These are phyloP conservation scores for Penicillium flavigenum DNA, from an alignment of 495 filamentous ascomycete species.

Conservation along the genomic window DNA sequence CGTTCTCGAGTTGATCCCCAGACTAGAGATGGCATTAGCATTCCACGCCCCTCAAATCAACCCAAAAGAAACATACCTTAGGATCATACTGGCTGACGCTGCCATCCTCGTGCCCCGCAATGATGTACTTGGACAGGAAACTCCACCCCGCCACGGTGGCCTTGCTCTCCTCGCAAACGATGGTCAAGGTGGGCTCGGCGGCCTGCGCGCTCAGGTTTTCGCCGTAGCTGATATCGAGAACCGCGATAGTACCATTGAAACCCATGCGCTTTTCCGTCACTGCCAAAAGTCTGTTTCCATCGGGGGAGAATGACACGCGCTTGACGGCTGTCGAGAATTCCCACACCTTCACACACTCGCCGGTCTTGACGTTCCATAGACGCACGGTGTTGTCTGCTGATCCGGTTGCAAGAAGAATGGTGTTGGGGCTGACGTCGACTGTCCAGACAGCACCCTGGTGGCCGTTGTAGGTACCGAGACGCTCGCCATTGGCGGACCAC, in stretches of 20 bases:
- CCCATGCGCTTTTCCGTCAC: conserved; percentile 99
- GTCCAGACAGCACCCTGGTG: conserved; percentile 99
- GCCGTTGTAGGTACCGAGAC: conserved; percentile 91
- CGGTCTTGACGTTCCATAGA: conserved; percentile 94
- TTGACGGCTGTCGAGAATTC: conserved; percentile 95
- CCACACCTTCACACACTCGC: conserved; percentile 92
- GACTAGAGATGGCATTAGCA: conserved; percentile 49
- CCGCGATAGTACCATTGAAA: conserved; percentile 86
- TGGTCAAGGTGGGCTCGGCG: conserved; percentile 75
- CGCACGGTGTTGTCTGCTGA: conserved; percentile 97
- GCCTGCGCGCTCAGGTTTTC: conserved; percentile 64
- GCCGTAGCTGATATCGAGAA: conserved; percentile 80
- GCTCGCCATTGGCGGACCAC: conserved; percentile 92
- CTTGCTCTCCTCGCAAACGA: conserved; percentile 91
- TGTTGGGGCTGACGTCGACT: conserved; percentile 94
- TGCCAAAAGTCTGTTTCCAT: conserved; percentile 82
- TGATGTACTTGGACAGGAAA: conserved; percentile 88
- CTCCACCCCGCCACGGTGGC: conserved; percentile 97
- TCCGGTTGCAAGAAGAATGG: conserved; percentile 87
- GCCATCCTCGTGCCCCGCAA: conserved; percentile 96
- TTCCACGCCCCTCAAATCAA: neutral
- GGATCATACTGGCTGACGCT: conserved; percentile 91
- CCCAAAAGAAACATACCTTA: conserved; percentile 58
- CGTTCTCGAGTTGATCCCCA: conserved; percentile 77
- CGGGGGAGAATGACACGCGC: conserved; percentile 91